Evolutionary conservation across 768 basidiomycete species (phyloP), one percentile per base, ranked within the genome.

Genomic region (Pholiota microspora): DNA sequence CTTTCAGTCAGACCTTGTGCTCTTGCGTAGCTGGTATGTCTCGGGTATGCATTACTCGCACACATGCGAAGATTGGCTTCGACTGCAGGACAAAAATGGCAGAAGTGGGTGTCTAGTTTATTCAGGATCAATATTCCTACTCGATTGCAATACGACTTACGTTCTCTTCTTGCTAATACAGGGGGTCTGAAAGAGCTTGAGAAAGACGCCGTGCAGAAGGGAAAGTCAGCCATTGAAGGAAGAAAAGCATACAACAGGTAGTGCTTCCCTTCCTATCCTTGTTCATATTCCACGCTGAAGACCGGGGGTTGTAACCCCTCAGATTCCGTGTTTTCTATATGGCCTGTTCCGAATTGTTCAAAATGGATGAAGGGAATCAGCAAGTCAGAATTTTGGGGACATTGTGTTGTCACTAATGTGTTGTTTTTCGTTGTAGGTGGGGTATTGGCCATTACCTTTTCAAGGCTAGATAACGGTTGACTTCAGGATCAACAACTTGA

Each of bases 311-410:
- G n/a, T n/a, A n/a, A n/a, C n/a, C n/a, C n/a, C n/a, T 4, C 54
- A 82, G 84, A 56, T 87, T 86, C 65, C 73, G 86, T 13, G 83
- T 88, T 9, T 89, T 89, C 67, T 88, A 85, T 63, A 77, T 88
- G 67, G 84, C 86, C 8, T 86, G 84, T 60, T 82, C 83, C 1
- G 87, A 88, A 64, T 72, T 88, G 46, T 90, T 88, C 64, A 80
- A 71, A 10, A 70, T 83, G 66, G 76, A 86, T 60, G 64, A 65
- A 3, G 86, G 87, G 9, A 74, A 88, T 66, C 79, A 83, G 77
- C 88, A 70, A 71, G 86, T 73, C n/a, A n/a, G n/a, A 4, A 18
- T 6, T 6, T 13, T n/a, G n/a, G n/a, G n/a, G n/a, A n/a, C n/a
- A 31, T 31, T 31, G 6, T 6, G 29, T 12, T 31, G 29, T 31